Evolutionary conservation across 768 basidiomycete species (phyloP), one percentile per base, ranked within the genome.

Genomic region (Boletus tomentosulus): DNA sequence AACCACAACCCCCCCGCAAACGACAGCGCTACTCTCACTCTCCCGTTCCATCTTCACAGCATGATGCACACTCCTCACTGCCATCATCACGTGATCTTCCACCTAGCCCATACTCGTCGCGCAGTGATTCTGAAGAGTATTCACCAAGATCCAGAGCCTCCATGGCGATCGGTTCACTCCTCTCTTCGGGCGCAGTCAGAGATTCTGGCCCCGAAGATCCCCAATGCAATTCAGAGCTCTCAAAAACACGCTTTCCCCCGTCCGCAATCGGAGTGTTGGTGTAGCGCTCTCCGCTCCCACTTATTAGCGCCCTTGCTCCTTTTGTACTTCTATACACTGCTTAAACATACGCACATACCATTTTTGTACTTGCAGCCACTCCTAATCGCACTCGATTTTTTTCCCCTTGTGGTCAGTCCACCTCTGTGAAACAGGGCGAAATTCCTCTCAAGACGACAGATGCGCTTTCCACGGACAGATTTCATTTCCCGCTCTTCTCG

Each of bases 141-240:
- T 89, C 87, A 1, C 86, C 87, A 42, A 80, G 84, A 46, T 83
- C 86, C 50, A 76, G 84, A 52, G 81, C 81, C 15, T 84, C 85
- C 35, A 91, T 91, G 89, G 83, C 86, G 42, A 90, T 92, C 60
- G 87, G 85, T 27, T 87, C 87, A 1, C 71, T 92, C 30, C 76
- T 89, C 24, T 81, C 84, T 55, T 74, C 62, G 61, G 79, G 49
- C 65, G 76, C 67, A 30, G 56, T 54, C 34, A 65, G 62, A 55
- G 70, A 72, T 45, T 24, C 63, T 44, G 51, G 28, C 42, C 58
- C 56, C 4, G 70, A 72, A 4, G 69, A 70, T 43, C 31, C 56
- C 22, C 64, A 61, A 59, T 62, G 61, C 51, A 22, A 30, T 27
- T 25, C 56, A 9, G 69, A 69, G 11, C 24, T 35, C 45, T 42